Evolutionary conservation across 805 yeast species (phyloP).

Genomic region (Pichia californica): DNA sequence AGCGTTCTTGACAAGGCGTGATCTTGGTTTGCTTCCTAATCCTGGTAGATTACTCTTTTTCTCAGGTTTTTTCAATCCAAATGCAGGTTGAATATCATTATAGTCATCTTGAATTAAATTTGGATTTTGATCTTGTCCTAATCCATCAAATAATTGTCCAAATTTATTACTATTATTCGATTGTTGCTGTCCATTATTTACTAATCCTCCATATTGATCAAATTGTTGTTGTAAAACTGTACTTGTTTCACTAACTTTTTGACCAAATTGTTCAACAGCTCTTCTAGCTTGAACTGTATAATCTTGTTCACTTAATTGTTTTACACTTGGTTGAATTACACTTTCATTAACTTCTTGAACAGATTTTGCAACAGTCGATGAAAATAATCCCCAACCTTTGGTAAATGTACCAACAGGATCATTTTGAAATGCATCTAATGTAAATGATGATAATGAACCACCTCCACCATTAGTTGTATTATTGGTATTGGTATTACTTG

Average conservation of each 20-base stretch:
- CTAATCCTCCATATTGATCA: slow-evolving; percentile 38
- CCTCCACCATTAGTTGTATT: slow-evolving; percentile 10
- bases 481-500: slow-evolving; percentile 34
- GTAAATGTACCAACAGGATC: slow-evolving; percentile 90
- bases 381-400: slow-evolving; percentile 92
- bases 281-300: slow-evolving; percentile 73
- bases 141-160: slow-evolving; percentile 51
- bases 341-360: slow-evolving; percentile 79
- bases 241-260: slow-evolving; percentile 85
- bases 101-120: slow-evolving; percentile 19
- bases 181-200: too few relatives aligned
- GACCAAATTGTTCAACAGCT: slow-evolving; percentile 97
- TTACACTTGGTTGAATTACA: slow-evolving; percentile 87
- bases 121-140: slow-evolving; percentile 25
- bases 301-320: slow-evolving; percentile 74
- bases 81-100: slow-evolving; percentile 50
- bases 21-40: slow-evolving; percentile 27
- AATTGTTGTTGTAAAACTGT: slow-evolving; percentile 49
- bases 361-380: slow-evolving; percentile 77
- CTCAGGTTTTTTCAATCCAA: slow-evolving; percentile 54
- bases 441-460: slow-evolving; percentile 49
- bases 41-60: slow-evolving; percentile 55
- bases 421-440: slow-evolving; percentile 59
- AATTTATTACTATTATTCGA: slow-evolving; percentile 37
- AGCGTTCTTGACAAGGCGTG: too few relatives aligned